Evolutionary conservation across 257 asterid species (phyloP).

Genomic region (Cynanchum wilfordii): DNA sequence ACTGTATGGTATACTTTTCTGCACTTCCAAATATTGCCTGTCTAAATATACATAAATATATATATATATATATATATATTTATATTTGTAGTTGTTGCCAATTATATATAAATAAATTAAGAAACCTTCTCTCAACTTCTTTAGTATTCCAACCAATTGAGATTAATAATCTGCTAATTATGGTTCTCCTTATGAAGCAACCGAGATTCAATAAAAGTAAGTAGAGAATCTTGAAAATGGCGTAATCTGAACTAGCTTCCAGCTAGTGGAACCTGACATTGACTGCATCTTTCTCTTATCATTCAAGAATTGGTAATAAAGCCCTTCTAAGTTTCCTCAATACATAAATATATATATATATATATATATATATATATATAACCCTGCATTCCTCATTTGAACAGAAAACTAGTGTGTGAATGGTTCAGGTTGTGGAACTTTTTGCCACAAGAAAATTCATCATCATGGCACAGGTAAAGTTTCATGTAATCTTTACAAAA

Average conservation of each 20-base stretch:
- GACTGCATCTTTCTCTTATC: not conserved
- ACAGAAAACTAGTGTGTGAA: not conserved
- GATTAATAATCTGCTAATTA: too few species aligned
- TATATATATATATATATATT: too few species aligned
- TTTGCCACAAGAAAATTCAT: not conserved
- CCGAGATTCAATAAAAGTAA: not conserved
- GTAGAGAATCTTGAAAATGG: not conserved
- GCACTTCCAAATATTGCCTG: too few species aligned
- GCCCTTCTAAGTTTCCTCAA: not conserved
- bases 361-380: not conserved
- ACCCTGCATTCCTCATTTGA: not conserved
- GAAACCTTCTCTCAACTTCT: too few species aligned
- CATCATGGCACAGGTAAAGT: conserved; percentile 13
- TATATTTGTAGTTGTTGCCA: too few species aligned
- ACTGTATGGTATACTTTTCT: too few species aligned
- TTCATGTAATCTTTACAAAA: not conserved
- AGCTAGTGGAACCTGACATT: not conserved
- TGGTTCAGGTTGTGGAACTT: not conserved
- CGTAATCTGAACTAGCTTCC: not conserved
- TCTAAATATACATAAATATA: too few species aligned
- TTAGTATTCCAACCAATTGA: too few species aligned
- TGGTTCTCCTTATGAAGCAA: not conserved
- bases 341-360: too few species aligned
- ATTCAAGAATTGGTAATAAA: not conserved
- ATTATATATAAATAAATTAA: too few species aligned